Percentiles rank a stretch among this genome's conserved stretches.
These are phyloP conservation scores for Euphrasia arctica DNA, from an alignment of 305 asterid species.

Conservation along the genomic window DNA sequence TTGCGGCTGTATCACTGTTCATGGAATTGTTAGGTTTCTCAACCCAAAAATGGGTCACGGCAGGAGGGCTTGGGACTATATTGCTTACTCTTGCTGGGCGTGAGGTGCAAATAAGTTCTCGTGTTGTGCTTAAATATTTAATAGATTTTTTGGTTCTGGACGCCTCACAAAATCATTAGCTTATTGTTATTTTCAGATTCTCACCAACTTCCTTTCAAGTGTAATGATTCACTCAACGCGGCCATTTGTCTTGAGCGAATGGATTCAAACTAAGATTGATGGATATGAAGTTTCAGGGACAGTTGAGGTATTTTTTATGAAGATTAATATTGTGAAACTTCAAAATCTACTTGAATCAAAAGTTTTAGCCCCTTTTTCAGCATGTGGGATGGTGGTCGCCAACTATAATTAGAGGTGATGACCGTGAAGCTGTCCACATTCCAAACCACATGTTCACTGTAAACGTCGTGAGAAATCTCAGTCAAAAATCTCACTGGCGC, in stretches of 20 bases:
- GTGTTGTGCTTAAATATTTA: not conserved
- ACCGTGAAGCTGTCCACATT: constrained; percentile 98
- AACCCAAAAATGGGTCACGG: too few species aligned
- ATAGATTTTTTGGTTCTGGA: constrained; percentile 6
- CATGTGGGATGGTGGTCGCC: constrained; percentile 99
- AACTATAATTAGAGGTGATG: constrained; percentile 91
- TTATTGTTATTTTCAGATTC: constrained; percentile 54
- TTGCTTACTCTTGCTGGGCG: constrained; percentile 51
- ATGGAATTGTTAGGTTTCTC: too few species aligned
- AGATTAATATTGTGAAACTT: too few species aligned
- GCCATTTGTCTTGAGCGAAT: constrained; percentile 85
- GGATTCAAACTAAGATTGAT: constrained; percentile 92
- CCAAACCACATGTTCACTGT: constrained; percentile 97
- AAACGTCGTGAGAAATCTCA: constrained; percentile 86
- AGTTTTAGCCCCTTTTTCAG: constrained; percentile 34
- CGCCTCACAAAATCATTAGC: constrained; percentile 23
- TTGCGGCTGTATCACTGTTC: too few species aligned
- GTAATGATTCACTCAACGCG: constrained; percentile 91
- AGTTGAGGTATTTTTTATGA: constrained; percentile 69
- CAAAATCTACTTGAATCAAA: not conserved
- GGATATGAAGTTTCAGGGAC: constrained; percentile 99
- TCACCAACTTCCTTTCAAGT: constrained; percentile 95
- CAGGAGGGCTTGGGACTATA: too few species aligned
- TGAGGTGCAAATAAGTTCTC: constrained; percentile 53
- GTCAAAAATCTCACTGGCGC: constrained; percentile 98